Evolutionary conservation across 352 stramenopile species (phyloP).

Genomic region (Blastocystis sp.): DNA sequence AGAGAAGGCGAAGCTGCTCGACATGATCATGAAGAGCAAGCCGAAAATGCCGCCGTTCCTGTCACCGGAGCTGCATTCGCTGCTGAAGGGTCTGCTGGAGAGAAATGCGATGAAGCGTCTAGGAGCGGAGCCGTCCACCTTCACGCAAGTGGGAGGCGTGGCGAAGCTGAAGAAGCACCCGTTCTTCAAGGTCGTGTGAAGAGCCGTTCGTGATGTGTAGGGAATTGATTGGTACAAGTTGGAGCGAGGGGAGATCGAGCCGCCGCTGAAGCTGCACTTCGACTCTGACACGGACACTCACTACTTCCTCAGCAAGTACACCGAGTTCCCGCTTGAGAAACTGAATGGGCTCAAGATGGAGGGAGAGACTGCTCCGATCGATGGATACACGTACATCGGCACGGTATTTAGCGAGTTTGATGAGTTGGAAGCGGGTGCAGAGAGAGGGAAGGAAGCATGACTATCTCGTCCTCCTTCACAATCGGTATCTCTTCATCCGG

Average conservation of each 20-base stretch:
- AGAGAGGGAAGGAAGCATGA: not conserved
- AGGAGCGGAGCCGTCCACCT: slow-evolving; percentile 87
- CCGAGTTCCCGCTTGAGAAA: slow-evolving; percentile 60
- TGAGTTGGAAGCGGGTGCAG: not conserved
- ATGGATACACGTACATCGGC: slow-evolving; percentile 19
- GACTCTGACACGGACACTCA: slow-evolving; percentile 83
- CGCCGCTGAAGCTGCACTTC: slow-evolving; percentile 84
- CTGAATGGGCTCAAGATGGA: not conserved
- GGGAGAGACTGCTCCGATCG: not conserved
- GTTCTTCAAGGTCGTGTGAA: slow-evolving; percentile 81
- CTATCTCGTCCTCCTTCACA: not conserved
- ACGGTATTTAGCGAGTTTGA: slow-evolving; percentile 3
- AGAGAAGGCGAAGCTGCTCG: slow-evolving; percentile 82
- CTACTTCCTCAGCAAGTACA: slow-evolving; percentile 89
- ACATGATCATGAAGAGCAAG: slow-evolving; percentile 84
- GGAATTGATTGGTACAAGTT: slow-evolving; percentile 88
- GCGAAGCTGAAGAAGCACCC: slow-evolving; percentile 89
- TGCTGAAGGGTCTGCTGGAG: slow-evolving; percentile 92
- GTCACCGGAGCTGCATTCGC: slow-evolving; percentile 82
- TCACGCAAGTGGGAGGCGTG: slow-evolving; percentile 95
- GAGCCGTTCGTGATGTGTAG: slow-evolving; percentile 45
- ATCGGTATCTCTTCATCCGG: too few relatives aligned
- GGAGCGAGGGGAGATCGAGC: slow-evolving; percentile 83
- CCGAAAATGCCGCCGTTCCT: slow-evolving; percentile 79
- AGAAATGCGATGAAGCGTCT: slow-evolving; percentile 89